Percentiles rank a stretch among this genome's conserved stretches.
phyloP scores from a whole-genome alignment of 2,329 filamentous ascomycete genomes.

The Dryadomyces quercus-mongolicae region DNA sequence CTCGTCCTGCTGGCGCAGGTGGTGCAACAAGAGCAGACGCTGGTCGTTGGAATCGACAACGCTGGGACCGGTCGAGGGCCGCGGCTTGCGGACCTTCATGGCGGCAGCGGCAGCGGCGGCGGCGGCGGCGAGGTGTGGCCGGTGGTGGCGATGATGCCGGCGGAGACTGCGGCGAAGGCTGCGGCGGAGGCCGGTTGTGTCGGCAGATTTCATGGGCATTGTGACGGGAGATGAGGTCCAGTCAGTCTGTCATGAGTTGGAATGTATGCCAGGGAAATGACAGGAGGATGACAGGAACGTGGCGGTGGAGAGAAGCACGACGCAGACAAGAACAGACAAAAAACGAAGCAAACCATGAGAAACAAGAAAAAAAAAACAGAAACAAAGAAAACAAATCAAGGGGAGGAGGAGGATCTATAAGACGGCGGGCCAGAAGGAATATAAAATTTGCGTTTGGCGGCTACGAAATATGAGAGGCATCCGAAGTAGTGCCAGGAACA shows the following conservation, averaged over 20 bases:
- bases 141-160: conserved; percentile 4
- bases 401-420: too few species aligned
- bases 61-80: background rate
- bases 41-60: background rate
- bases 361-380: background rate
- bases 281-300: background rate
- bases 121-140: background rate
- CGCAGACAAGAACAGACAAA: too few species aligned
- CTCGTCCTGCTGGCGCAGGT: background rate
- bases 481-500: too few species aligned
- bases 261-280: background rate
- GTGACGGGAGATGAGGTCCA: background rate
- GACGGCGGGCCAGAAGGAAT: too few species aligned
- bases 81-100: background rate
- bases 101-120: too few species aligned
- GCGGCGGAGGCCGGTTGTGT: conserved; percentile 1
- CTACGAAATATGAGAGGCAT: too few species aligned
- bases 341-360: background rate
- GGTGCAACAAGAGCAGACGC: background rate
- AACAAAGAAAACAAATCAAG: background rate
- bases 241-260: too few species aligned
- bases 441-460: too few species aligned
- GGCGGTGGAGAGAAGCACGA: background rate
- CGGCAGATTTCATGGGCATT: conserved; percentile 7
- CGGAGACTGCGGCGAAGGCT: conserved; percentile 6